These are phyloP conservation scores for Quercus wislizeni DNA, from an alignment of 306 rosid genomes.

Conservation along the genomic window DNA sequence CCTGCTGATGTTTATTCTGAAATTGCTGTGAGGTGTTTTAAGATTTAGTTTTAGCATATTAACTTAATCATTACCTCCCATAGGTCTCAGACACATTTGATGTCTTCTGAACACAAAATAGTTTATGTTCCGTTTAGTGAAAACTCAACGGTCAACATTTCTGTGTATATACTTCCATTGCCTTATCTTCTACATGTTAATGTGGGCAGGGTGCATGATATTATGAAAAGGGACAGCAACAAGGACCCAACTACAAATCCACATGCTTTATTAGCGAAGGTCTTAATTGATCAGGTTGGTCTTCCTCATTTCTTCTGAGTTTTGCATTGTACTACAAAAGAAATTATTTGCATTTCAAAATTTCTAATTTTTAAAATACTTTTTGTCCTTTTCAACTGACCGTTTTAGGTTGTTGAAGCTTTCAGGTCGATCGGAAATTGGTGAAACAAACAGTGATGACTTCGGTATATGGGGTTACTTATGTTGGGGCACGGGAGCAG, in stretches of 20 bases:
- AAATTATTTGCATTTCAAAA: conserved; percentile 7
- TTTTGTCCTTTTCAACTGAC: background rate
- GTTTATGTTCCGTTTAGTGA: background rate
- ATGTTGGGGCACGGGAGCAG: conserved; percentile 85
- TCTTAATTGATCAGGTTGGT: conserved; percentile 69
- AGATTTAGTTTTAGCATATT: background rate
- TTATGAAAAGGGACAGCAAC: conserved; percentile 66
- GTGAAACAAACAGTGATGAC: conserved; percentile 94
- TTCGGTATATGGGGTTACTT: conserved; percentile 89
- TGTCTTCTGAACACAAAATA: background rate
- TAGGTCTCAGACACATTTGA: background rate
- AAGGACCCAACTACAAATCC: conserved; percentile 63
- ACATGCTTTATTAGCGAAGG: conserved; percentile 61
- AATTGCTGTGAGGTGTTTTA: conserved; percentile 68
- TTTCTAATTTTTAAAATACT: background rate
- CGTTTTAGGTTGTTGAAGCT: conserved; percentile 24
- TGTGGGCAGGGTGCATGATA: conserved; percentile 68
- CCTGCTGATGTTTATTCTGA: conserved; percentile 89
- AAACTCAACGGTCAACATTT: background rate
- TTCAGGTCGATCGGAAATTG: conserved; percentile 86
- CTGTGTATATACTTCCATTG: background rate
- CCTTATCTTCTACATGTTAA: conserved; percentile 16
- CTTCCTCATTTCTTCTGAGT: conserved; percentile 14
- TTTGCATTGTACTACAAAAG: conserved; percentile 15
- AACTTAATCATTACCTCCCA: background rate